These are phyloP conservation scores for Aspergillus sp. DNA, from an alignment of 2,329 filamentous ascomycete species.

Conservation along the genomic window DNA sequence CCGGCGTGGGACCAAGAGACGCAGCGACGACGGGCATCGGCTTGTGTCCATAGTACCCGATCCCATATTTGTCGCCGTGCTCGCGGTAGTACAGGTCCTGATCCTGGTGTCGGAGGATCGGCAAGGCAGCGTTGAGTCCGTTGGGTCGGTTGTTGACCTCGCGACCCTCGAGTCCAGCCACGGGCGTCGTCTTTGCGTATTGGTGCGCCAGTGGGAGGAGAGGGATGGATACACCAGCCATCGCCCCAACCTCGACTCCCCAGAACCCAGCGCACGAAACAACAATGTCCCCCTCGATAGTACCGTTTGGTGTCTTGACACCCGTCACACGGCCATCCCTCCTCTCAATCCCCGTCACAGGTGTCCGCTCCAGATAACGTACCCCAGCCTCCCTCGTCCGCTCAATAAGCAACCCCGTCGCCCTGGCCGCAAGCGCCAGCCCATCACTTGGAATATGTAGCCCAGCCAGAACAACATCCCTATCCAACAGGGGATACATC, in stretches of 20 bases:
- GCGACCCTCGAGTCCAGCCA: conserved; percentile 51
- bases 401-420: conserved; percentile 64
- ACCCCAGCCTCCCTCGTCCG: conserved; percentile 64
- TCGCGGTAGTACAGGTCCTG: conserved; percentile 68
- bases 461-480: conserved; percentile 60
- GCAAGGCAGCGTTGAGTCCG: conserved; percentile 54
- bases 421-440: conserved; percentile 63
- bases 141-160: conserved; percentile 48
- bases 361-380: conserved; percentile 59
- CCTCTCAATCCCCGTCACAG: conserved; percentile 62
- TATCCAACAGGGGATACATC: conserved; percentile 60
- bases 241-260: conserved; percentile 67
- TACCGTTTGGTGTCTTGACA: conserved; percentile 55
- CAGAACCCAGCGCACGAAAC: conserved; percentile 69
- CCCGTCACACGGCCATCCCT: conserved; percentile 58
- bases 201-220: conserved; percentile 66
- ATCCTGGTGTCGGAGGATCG: conserved; percentile 67
- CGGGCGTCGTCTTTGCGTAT: conserved; percentile 64
- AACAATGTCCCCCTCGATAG: conserved; percentile 62
- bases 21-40: conserved; percentile 65
- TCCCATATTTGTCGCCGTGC: conserved; percentile 65
- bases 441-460: conserved; percentile 66
- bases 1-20: conserved; percentile 57
- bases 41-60: conserved; percentile 67
- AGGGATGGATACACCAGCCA: conserved; percentile 63